Evolutionary conservation across 164 flowering plant genomes (phyloP).

Genomic region (Akebia trifoliata): DNA sequence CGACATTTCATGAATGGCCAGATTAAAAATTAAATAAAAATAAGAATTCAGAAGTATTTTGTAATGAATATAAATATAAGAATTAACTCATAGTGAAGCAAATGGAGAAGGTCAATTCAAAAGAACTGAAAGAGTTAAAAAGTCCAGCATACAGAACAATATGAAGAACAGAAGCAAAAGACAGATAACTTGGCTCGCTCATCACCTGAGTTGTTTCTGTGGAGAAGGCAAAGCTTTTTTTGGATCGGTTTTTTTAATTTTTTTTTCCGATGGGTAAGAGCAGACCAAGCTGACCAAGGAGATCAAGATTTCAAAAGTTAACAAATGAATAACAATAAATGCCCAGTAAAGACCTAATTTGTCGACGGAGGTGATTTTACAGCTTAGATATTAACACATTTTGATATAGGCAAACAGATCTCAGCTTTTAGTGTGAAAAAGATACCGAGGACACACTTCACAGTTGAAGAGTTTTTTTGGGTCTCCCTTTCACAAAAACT

Average conservation of each 20-base stretch:
- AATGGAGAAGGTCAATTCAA: not conserved
- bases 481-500: not conserved
- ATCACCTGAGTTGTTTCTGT: no score
- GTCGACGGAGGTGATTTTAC: not conserved
- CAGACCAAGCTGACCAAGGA: not conserved
- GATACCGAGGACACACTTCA: not conserved
- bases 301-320: not conserved
- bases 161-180: no score
- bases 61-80: no score
- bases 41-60: not conserved
- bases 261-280: no score
- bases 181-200: no score
- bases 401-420: not conserved
- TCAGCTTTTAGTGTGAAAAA: not conserved
- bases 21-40: not conserved
- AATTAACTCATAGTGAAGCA: not conserved
- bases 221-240: no score
- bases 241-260: no score
- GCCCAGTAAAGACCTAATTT: no score
- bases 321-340: not conserved
- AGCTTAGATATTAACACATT: not conserved
- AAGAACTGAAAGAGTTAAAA: not conserved
- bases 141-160: no score
- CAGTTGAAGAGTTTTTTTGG: not conserved
- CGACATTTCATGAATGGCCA: not conserved